Evolutionary conservation across 192 early-diverging fungal species (phyloP).

Genomic region (Coemansia sp.): DNA sequence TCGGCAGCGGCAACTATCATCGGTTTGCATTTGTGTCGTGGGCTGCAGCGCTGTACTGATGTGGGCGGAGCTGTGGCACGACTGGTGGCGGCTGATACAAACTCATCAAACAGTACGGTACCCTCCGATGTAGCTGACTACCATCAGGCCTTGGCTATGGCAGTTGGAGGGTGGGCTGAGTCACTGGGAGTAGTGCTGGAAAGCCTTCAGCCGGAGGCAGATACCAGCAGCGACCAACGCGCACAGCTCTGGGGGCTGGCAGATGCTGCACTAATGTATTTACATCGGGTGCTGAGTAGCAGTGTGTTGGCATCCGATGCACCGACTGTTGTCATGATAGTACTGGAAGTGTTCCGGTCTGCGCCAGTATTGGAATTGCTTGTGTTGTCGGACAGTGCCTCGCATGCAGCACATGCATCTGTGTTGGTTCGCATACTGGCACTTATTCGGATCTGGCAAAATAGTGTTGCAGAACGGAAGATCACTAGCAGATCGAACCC

Average conservation of each 20-base stretch:
- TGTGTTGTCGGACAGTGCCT: background rate
- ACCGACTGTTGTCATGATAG: slow-evolving; percentile 21
- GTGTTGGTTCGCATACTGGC: slow-evolving; percentile 9
- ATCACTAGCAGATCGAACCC: background rate
- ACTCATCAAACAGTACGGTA: background rate
- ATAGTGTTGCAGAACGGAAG: background rate
- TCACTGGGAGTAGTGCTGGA: slow-evolving; percentile 19
- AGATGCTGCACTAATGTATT: slow-evolving; percentile 40
- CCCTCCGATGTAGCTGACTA: slow-evolving; percentile 16
- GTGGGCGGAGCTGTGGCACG: slow-evolving; percentile 2
- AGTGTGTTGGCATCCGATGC: slow-evolving; percentile 18
- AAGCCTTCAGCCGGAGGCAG: background rate
- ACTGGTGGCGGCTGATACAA: slow-evolving; percentile 5
- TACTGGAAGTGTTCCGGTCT: slow-evolving; percentile 22
- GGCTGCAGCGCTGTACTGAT: slow-evolving; percentile 14
- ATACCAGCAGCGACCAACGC: background rate
- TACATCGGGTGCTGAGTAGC: slow-evolving; percentile 36
- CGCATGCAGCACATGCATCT: background rate
- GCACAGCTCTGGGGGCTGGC: slow-evolving; percentile 28
- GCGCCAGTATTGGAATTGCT: slow-evolving; percentile 15
- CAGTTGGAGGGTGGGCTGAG: slow-evolving; percentile 33
- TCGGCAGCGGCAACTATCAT: slow-evolving; percentile 37
- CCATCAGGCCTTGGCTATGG: slow-evolving; percentile 25
- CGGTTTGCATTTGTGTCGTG: slow-evolving; percentile 8
- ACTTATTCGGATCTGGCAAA: slow-evolving; percentile 23